These are phyloP conservation scores for Trypanosoma mega DNA, from an alignment of 208 protist genomes.

Conservation along the genomic window DNA sequence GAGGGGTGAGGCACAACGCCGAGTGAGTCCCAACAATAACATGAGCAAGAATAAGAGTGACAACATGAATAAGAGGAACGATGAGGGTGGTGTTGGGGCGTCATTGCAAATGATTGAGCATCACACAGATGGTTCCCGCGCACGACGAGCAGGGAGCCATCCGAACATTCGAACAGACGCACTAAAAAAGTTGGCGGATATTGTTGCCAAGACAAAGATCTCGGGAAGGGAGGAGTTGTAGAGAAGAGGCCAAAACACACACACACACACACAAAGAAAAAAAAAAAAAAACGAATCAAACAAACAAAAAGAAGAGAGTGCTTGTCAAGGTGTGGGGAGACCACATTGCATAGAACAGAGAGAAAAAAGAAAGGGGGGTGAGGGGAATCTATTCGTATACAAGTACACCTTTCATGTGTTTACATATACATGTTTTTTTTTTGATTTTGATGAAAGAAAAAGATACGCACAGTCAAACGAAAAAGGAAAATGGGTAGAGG, in stretches of 20 bases:
- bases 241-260: no score
- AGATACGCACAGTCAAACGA: no score
- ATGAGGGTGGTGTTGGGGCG: not conserved
- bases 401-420: no score
- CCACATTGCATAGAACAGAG: no score
- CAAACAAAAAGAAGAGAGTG: not conserved
- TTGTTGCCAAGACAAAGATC: conserved; percentile 57
- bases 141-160: not conserved
- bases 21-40: not conserved
- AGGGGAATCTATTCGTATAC: no score
- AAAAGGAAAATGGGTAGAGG: not conserved
- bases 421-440: no score
- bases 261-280: not conserved
- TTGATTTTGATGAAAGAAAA: no score
- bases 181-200: conserved; percentile 52
- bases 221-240: conserved; percentile 22
- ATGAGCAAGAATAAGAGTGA: not conserved
- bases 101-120: conserved; percentile 1
- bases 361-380: no score
- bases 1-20: no score
- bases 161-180: conserved; percentile 26
- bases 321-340: no score
- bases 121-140: not conserved
- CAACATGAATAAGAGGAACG: not conserved
- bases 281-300: not conserved